A percentile compares a stretch with the other conserved stretches of the same genome.
Conservation (phyloP, 2,329 filamentous ascomycete genomes). For the Sporothrix schenckii region DNA sequence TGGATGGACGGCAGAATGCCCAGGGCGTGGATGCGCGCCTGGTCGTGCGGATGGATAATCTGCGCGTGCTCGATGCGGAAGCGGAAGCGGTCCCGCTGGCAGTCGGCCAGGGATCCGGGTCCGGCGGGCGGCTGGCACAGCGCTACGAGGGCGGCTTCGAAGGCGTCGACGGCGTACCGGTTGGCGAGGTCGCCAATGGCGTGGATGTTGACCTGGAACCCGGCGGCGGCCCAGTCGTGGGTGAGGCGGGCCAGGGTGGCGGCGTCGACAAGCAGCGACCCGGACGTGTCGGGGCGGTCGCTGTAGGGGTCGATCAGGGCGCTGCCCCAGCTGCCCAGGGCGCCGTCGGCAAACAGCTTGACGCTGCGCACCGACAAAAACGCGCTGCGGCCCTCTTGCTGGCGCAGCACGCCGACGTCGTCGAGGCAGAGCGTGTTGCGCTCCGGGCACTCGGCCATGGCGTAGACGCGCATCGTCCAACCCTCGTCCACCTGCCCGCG, state of each 20-base stretch:
- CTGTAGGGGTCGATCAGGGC: constrained; percentile 71
- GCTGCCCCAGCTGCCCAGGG: constrained; percentile 71
- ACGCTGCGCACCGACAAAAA: constrained; percentile 63
- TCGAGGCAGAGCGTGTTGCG: constrained; percentile 66
- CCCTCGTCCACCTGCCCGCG: constrained; percentile 51
- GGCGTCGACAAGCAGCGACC: constrained; percentile 69
- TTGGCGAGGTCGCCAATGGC: constrained; percentile 73
- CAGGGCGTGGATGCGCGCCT: constrained; percentile 59
- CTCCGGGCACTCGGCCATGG: constrained; percentile 68
- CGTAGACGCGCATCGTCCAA: constrained; percentile 66
- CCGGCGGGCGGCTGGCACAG: constrained; percentile 53
- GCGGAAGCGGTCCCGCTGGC: constrained; percentile 43
- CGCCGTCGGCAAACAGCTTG: constrained; percentile 72
- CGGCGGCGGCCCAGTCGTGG: constrained; percentile 60
- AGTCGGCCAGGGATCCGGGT: constrained; percentile 43
- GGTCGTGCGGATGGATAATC: constrained; percentile 69
- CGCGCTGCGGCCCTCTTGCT: constrained; percentile 47
- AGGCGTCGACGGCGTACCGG: constrained; percentile 64
- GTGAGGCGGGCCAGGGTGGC: constrained; percentile 59
- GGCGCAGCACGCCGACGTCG: constrained; percentile 49
- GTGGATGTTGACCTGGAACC: constrained; percentile 72
- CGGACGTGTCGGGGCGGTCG: constrained; percentile 63
- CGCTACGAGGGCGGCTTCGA: constrained; percentile 58
- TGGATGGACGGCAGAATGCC: constrained; percentile 70
- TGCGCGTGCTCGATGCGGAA: constrained; percentile 73